Evolutionary conservation across 306 rosid genomes (phyloP).

Genomic region (Oemleria cerasiformis): DNA sequence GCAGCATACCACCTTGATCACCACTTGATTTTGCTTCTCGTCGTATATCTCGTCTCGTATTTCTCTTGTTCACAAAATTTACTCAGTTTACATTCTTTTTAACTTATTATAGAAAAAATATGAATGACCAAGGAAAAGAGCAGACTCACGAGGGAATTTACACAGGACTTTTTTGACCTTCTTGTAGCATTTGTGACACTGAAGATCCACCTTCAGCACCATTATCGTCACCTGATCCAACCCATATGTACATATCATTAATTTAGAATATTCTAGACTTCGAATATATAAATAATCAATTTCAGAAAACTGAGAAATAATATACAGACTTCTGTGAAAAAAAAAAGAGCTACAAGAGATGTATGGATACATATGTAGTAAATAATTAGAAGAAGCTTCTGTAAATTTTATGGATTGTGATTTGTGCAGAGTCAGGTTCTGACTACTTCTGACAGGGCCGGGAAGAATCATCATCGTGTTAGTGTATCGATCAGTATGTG

Average conservation of each 20-base stretch:
- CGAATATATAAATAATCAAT: too few relatives aligned
- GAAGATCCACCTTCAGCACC: constrained; percentile 75
- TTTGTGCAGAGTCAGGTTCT: not conserved
- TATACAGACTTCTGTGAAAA: not conserved
- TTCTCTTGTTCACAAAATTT: constrained; percentile 55
- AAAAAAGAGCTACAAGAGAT: too few relatives aligned
- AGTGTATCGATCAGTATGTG: not conserved
- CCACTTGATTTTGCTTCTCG: constrained; percentile 52
- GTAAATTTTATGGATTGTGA: not conserved
- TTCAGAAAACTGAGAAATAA: not conserved
- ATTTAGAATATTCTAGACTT: too few relatives aligned
- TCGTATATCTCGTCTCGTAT: constrained; percentile 65
- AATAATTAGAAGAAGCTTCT: too few relatives aligned
- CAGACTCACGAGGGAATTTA: constrained; percentile 72
- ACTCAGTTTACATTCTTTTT: constrained; percentile 29
- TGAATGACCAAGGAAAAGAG: not conserved
- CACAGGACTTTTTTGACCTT: constrained; percentile 74
- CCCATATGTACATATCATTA: not conserved
- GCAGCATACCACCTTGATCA: constrained; percentile 63
- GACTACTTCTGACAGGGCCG: not conserved
- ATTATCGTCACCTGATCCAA: constrained; percentile 38
- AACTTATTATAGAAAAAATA: not conserved
- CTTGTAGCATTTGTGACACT: constrained; percentile 59
- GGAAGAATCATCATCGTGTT: not conserved
- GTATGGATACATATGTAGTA: too few relatives aligned